phyloP scores from a whole-genome alignment of 2,329 filamentous ascomycete genomes.

The Decorospora gaudefroyi region DNA sequence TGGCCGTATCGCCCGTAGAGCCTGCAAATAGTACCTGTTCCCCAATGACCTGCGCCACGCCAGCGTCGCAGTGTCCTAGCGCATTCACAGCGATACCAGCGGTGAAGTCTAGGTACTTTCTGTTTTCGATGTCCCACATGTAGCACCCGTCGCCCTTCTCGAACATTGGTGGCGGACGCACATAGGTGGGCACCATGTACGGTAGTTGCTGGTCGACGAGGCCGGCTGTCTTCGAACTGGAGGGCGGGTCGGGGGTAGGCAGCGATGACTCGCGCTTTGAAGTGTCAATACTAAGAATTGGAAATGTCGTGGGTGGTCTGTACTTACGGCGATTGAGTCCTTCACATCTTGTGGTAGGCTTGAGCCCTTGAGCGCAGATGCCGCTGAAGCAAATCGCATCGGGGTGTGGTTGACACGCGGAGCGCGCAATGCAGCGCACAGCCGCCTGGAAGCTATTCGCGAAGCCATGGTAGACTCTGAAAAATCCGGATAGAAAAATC shows the following conservation, averaged over 20 bases:
- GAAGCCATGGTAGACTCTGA: conserved; percentile 35
- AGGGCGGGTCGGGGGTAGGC: conserved; percentile 72
- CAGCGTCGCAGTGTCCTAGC: conserved; percentile 85
- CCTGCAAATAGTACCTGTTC: conserved; percentile 64
- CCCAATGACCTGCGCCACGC: conserved; percentile 72
- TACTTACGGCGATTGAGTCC: conserved; percentile 49
- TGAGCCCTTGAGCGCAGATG: conserved; percentile 45
- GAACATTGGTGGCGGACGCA: conserved; percentile 87
- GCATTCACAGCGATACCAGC: conserved; percentile 95
- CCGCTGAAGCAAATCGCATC: conserved; percentile 48
- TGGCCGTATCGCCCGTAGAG: neutral
- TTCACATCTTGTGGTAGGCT: conserved; percentile 50
- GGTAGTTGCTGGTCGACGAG: conserved; percentile 76
- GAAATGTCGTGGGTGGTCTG: neutral
- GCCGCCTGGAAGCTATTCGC: conserved; percentile 34
- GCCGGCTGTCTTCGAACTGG: conserved; percentile 73
- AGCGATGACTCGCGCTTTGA: conserved; percentile 47
- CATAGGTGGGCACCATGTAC: conserved; percentile 96
- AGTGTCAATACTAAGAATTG: conserved; percentile 12
- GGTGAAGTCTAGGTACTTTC: conserved; percentile 91
- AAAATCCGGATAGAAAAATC: conserved; percentile 8
- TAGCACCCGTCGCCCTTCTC: conserved; percentile 84
- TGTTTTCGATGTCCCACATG: conserved; percentile 86
- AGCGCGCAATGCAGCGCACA: conserved; percentile 34
- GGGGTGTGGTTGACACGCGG: conserved; percentile 27